Percentiles rank a stretch among this genome's conserved stretches.
phyloP scores from a whole-genome alignment of 106 monocot species.

The Platanthera zijinensis region DNA sequence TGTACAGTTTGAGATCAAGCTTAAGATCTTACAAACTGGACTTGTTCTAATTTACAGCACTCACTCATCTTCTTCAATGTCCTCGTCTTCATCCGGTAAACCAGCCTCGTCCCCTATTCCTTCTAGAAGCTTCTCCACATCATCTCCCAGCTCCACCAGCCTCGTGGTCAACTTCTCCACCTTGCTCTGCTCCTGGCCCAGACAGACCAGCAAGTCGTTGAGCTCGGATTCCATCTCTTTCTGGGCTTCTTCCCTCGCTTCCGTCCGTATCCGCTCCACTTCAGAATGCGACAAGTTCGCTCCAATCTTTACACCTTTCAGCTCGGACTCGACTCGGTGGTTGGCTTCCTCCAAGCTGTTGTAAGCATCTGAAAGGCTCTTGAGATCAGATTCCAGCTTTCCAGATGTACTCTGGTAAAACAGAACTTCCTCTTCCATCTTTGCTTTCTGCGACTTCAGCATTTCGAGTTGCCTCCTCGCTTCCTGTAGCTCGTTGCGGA shows the following conservation, averaged over 20 bases:
- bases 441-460: conserved; percentile 62
- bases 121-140: conserved; percentile 80
- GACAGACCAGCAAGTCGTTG: conserved; percentile 86
- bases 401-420: conserved; percentile 56
- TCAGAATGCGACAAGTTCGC: conserved; percentile 46
- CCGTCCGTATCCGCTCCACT: conserved; percentile 52
- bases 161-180: conserved; percentile 86
- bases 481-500: conserved; percentile 67
- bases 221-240: conserved; percentile 85
- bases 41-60: too few relatives aligned
- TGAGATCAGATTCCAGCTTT: conserved; percentile 88
- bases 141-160: conserved; percentile 76
- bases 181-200: conserved; percentile 97
- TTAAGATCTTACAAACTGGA: too few relatives aligned
- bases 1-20: too few relatives aligned
- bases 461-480: conserved; percentile 41
- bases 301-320: conserved; percentile 42
- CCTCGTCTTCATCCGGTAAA: conserved; percentile 37
- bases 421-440: conserved; percentile 50
- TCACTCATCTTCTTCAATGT: background rate
- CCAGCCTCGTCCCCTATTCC: conserved; percentile 78
- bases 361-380: conserved; percentile 89
- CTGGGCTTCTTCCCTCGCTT: conserved; percentile 84
- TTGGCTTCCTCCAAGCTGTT: conserved; percentile 89
- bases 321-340: conserved; percentile 57